Conservation (phyloP, 352 stramenopile genomes). For the Phytophthora podocarpi region DNA sequence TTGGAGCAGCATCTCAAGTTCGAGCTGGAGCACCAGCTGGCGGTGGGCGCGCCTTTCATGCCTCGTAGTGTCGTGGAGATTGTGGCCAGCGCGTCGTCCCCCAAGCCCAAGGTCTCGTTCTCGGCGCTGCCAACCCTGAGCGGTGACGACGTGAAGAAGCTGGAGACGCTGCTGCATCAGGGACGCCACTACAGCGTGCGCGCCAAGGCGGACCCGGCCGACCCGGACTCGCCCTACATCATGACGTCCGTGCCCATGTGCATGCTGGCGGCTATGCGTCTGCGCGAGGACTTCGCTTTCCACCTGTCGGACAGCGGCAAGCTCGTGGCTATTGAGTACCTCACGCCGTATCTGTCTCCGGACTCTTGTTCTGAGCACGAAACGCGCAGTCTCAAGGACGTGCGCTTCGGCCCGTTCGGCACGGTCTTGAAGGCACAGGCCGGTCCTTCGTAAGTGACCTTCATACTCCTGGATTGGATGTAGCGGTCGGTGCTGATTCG, state of each 20-base stretch:
- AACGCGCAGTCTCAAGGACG: constrained; percentile 62
- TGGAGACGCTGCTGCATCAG: constrained; percentile 50
- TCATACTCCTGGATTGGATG: background rate
- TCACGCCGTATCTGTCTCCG: constrained; percentile 59
- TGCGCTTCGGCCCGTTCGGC: constrained; percentile 62
- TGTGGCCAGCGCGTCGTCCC: constrained; percentile 49
- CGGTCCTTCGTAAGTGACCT: constrained; percentile 59
- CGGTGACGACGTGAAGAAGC: constrained; percentile 45
- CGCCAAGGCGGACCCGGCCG: constrained; percentile 58
- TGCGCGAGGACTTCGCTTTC: constrained; percentile 86
- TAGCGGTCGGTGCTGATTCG: too few species aligned
- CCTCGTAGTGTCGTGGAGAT: constrained; percentile 66
- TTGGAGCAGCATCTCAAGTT: constrained; percentile 60
- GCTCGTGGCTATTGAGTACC: constrained; percentile 83
- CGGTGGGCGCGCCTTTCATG: constrained; percentile 37
- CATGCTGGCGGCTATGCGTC: constrained; percentile 69
- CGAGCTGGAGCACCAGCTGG: constrained; percentile 68
- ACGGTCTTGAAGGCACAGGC: constrained; percentile 63
- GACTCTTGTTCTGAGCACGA: constrained; percentile 53
- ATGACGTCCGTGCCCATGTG: constrained; percentile 83
- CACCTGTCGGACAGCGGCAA: constrained; percentile 79
- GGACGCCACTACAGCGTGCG: constrained; percentile 75
- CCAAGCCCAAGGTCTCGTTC: constrained; percentile 73
- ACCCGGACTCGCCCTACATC: constrained; percentile 70
- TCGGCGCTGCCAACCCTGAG: constrained; percentile 51